These are phyloP conservation scores for Entomophthora muscae DNA, from an alignment of 371 early-diverging fungal genomes.

Conservation along the genomic window DNA sequence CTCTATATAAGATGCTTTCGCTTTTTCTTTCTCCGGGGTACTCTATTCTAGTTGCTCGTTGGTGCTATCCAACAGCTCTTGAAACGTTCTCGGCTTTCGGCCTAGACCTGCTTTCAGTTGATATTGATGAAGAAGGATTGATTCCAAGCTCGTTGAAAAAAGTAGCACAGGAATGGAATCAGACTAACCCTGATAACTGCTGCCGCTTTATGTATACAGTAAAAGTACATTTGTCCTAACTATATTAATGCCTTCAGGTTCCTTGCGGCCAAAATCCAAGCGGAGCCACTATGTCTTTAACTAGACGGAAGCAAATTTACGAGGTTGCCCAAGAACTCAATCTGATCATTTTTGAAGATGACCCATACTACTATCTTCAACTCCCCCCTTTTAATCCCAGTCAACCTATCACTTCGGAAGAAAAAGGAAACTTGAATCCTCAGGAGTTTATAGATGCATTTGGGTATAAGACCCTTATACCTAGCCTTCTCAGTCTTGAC, in stretches of 20 bases:
- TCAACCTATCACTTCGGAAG: background rate
- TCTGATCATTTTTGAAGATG: constrained; percentile 54
- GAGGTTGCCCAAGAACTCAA: constrained; percentile 31
- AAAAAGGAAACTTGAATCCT: background rate
- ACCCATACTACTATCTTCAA: constrained; percentile 62
- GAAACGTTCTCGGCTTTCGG: constrained; percentile 45
- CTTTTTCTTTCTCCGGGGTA: constrained; percentile 37
- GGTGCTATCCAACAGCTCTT: constrained; percentile 58
- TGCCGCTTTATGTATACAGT: constrained; percentile 1
- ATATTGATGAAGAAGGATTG: constrained; percentile 36
- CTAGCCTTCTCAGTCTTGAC: constrained; percentile 38
- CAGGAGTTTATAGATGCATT: constrained; percentile 10
- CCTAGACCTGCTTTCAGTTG: constrained; percentile 22
- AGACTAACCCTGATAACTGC: background rate
- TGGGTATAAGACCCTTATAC: background rate
- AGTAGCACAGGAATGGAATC: constrained; percentile 18
- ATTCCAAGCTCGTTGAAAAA: constrained; percentile 24
- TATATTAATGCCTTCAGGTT: constrained; percentile 14
- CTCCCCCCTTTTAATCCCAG: constrained; percentile 9
- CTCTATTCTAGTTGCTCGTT: constrained; percentile 42
- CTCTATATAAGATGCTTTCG: constrained; percentile 32
- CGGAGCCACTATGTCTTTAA: constrained; percentile 34
- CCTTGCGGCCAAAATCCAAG: constrained; percentile 59
- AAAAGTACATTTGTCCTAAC: background rate
- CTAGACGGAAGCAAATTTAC: constrained; percentile 41